Conservation (phyloP, 164 flowering plant species). For the Vitis vinifera region ASM3070453v1 NC_081814.1:18564001-18564500, state of each 20-base stretch:
- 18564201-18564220: background rate
- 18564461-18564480: no score
- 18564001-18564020: constrained; percentile 88
- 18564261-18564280: no score
- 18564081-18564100: constrained; percentile 88
- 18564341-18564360: background rate
- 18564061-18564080: constrained; percentile 95
- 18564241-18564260: no score
- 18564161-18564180: background rate
- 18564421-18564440: background rate
- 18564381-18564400: background rate
- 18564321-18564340: no score
- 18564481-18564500: no score
- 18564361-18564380: background rate
- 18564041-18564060: constrained; percentile 99
- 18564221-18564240: no score
- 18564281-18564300: no score
- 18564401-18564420: background rate
- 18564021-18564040: constrained; percentile 99
- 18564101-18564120: constrained; percentile 71
- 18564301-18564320: no score
- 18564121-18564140: constrained; percentile 91
- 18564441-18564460: no score
- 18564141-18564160: constrained; percentile 44
- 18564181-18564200: background rate